Base-by-base conservation (phyloP, 192 early-diverging fungal genomes). In the Linderina pennispora region DNA sequence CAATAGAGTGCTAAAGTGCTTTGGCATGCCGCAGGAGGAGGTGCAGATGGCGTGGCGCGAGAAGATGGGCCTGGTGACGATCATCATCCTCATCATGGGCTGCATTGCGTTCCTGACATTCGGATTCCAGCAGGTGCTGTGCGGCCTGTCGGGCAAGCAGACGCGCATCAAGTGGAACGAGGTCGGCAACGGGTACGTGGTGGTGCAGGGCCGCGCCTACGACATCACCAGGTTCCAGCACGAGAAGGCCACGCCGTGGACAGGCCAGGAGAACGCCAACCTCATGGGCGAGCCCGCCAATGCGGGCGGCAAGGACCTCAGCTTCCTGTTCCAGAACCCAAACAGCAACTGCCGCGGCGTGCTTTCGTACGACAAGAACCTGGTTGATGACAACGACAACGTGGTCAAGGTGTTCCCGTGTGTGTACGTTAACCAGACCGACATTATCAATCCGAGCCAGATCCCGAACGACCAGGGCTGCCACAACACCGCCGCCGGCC, bases 1-100 rank as follows among this genome's bases (percentile, higher is more conserved):
- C 5, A 53, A 65, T 0, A 59, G 71, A n/a, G 53, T 80, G 14
- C 60, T 81, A 16, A 50, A 55, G 49, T 72, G 66, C 55, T 76
- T 58, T 31, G 86, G 86, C 4, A 82, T 86, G 57, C 53, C 64
- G 17, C 67, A 77, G 26, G 33, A 45, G 10, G 70, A 53, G 25
- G 76, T 81, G 55, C 87, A 87, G 44, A 58, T 62, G 48, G 94
- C 93, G 20, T 96, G 87, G 85, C 80, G 90, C 55, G 93, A 96
- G 67, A 96, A 96, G 64, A 84, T 96, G 47, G 89, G 86, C 0
- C 66, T 96, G 8, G 85, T 91, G 31, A 82, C 78, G 23, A 74
- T 94, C 43, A 91, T 92, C 50, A 17, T 84, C 6, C 1, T 88
- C 0, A 65, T 91, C 40, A 88, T 89, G 79, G 50, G 43, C 4